phyloP scores from a whole-genome alignment of 345 rosid genomes.

The Melastoma malabathricum region DNA sequence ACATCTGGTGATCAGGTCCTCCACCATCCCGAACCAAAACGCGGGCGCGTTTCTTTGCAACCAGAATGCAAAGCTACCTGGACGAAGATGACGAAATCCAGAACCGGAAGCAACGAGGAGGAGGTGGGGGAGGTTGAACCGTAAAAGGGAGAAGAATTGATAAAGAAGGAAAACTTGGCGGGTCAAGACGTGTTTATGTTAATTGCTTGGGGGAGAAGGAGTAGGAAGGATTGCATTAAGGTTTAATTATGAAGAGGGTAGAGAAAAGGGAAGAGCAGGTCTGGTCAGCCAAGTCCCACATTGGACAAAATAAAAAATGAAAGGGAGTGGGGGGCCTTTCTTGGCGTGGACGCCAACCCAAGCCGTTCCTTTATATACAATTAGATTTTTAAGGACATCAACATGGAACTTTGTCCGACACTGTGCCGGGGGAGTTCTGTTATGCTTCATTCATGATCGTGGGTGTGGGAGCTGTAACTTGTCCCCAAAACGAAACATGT shows the following conservation, averaged over 20 bases:
- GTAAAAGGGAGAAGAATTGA: no score
- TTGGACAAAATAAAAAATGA: background rate
- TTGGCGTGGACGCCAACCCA: conserved; percentile 14
- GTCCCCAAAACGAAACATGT: no score
- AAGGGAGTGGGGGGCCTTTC: conserved; percentile 1
- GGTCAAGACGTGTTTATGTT: no score
- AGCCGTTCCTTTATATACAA: background rate
- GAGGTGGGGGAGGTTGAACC: background rate
- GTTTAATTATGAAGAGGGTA: background rate
- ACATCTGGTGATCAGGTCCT: conserved; percentile 13
- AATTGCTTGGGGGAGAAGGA: no score
- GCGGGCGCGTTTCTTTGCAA: background rate
- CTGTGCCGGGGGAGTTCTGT: no score
- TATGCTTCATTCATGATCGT: no score
- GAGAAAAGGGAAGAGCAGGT: background rate
- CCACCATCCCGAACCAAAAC: conserved; percentile 9
- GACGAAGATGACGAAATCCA: background rate
- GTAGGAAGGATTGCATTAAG: no score
- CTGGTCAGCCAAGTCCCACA: conserved; percentile 1
- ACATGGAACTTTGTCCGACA: no score
- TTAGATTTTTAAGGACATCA: no score
- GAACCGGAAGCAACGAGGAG: no score
- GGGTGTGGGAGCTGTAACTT: no score
- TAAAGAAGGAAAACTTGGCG: no score
- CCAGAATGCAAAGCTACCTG: background rate